These are phyloP conservation scores for Mycena capillaripes DNA, from an alignment of 768 basidiomycete species.

Conservation along the genomic window DNA sequence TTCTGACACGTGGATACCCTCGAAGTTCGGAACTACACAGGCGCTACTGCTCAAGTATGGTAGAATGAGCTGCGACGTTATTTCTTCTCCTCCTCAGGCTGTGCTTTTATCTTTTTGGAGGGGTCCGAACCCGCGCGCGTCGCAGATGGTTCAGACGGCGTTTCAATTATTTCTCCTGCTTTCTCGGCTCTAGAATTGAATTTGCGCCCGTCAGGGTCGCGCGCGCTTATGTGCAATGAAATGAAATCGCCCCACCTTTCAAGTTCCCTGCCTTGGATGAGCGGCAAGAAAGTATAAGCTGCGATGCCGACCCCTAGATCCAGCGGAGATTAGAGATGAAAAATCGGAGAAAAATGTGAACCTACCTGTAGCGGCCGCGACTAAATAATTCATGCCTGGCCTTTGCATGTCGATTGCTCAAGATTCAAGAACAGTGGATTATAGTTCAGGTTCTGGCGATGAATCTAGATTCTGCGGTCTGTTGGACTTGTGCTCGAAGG, in stretches of 20 bases:
- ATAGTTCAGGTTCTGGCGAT: too few relatives aligned
- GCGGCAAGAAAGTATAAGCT: constrained; percentile 32
- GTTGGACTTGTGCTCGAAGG: neutral
- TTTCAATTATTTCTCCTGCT: neutral
- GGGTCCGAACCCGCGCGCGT: neutral
- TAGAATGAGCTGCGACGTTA: constrained; percentile 4
- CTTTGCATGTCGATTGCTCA: constrained; percentile 18
- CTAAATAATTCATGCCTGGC: constrained; percentile 59
- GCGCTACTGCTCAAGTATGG: neutral
- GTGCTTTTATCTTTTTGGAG: neutral
- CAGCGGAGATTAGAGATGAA: neutral
- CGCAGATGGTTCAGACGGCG: neutral
- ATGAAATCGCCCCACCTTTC: constrained; percentile 16
- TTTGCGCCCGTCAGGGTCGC: constrained; percentile 1
- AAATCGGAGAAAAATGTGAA: neutral
- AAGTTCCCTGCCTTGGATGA: constrained; percentile 25
- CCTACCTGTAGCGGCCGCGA: constrained; percentile 72
- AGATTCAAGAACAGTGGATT: too few relatives aligned
- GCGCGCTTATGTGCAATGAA: neutral
- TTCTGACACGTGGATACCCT: constrained; percentile 22
- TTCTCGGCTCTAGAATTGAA: neutral
- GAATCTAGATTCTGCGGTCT: too few relatives aligned
- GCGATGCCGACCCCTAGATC: constrained; percentile 28
- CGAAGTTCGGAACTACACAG: neutral
- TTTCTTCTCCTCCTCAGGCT: constrained; percentile 11